A percentile compares a stretch with the other conserved stretches of the same genome.
These are phyloP conservation scores for Acanthamoeba triangularis DNA, from an alignment of 208 protist species.

Conservation along the genomic window DNA sequence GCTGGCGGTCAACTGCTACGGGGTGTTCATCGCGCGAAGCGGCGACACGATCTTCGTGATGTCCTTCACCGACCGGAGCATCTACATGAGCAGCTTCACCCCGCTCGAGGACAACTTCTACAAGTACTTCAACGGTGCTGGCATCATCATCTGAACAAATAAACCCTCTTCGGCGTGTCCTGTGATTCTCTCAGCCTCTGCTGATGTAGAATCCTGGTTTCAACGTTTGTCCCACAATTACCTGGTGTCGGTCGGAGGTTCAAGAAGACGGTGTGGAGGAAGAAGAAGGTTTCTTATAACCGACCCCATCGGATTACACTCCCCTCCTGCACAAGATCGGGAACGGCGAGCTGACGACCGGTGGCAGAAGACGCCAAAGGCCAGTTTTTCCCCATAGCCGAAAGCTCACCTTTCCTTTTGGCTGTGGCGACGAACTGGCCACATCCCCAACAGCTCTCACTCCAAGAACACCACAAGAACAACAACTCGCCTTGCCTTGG, in stretches of 20 bases:
- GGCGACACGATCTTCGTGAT: too few relatives aligned
- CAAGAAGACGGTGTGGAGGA: neutral
- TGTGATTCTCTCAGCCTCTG: too few relatives aligned
- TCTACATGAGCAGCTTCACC: too few relatives aligned
- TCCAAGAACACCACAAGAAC: neutral
- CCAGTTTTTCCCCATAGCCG: neutral
- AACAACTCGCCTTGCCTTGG: neutral
- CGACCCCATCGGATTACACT: slow-evolving; percentile 19
- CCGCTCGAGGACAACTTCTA: too few relatives aligned
- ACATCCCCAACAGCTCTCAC: neutral
- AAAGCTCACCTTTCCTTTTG: neutral
- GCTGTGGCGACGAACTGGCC: slow-evolving; percentile 26
- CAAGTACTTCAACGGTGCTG: too few relatives aligned
- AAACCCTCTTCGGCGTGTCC: too few relatives aligned
- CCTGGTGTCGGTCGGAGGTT: neutral
- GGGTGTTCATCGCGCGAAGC: too few relatives aligned
- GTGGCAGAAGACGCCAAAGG: neutral
- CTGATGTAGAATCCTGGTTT: too few relatives aligned
- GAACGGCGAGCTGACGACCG: slow-evolving; percentile 12
- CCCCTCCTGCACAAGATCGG: neutral
- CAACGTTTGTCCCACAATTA: neutral
- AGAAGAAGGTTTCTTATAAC: neutral
- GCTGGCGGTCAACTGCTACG: too few relatives aligned
- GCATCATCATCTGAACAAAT: too few relatives aligned
- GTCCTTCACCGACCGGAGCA: too few relatives aligned